Conservation (phyloP, 805 yeast species). For the Danielia oregonensis region DNA sequence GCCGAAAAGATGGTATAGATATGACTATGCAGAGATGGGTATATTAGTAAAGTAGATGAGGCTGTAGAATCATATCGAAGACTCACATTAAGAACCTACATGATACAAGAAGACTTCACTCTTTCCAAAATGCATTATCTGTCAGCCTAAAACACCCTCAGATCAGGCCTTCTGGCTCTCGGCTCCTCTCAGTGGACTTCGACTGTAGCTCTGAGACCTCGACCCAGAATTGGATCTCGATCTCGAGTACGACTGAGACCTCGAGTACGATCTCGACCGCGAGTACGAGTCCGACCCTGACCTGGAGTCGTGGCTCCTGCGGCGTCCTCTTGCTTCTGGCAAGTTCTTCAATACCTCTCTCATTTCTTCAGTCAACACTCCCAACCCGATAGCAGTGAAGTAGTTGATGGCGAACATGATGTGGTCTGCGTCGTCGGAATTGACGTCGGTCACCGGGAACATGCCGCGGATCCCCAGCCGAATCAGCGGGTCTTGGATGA, state of each 20-base stretch:
- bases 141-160: no score
- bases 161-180: no score
- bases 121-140: no score
- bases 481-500: slow-evolving; percentile 48
- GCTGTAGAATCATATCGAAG: no score
- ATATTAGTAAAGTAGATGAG: no score
- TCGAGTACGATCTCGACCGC: slow-evolving; percentile 17
- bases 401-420: slow-evolving; percentile 80
- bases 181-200: not conserved
- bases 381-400: slow-evolving; percentile 90
- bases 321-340: slow-evolving; percentile 22
- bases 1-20: no score
- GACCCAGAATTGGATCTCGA: slow-evolving; percentile 14
- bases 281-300: slow-evolving; percentile 3
- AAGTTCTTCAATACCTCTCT: slow-evolving; percentile 47
- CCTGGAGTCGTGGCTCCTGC: slow-evolving; percentile 15
- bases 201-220: slow-evolving; percentile 4
- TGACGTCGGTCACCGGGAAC: slow-evolving; percentile 50
- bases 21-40: no score
- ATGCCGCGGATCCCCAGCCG: slow-evolving; percentile 50
- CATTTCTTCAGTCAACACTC: slow-evolving; percentile 79
- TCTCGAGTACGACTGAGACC: slow-evolving; percentile 10
- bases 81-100: no score
- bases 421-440: slow-evolving; percentile 40
- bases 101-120: no score